Conservation (phyloP, 1,284 basidiomycete species). For the Leccinum pachyderme region DNA sequence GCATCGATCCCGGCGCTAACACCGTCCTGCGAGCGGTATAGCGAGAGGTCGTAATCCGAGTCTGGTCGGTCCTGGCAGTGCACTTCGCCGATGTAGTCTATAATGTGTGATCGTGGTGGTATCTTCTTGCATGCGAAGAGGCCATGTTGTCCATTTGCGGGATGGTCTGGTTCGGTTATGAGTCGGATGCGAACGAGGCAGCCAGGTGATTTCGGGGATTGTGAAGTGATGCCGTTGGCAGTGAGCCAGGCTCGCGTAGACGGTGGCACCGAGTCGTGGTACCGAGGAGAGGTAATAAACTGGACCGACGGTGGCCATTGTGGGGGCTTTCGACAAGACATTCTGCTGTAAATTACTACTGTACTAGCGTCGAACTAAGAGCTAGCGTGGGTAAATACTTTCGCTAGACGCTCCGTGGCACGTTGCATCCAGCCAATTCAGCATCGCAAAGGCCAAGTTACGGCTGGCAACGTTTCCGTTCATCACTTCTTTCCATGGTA, state of each 20-base stretch:
- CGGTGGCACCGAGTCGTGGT: constrained; percentile 51
- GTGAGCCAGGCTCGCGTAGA: constrained; percentile 36
- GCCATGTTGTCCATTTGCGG: constrained; percentile 80
- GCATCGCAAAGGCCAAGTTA: constrained; percentile 9
- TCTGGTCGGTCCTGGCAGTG: constrained; percentile 68
- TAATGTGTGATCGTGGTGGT: constrained; percentile 59
- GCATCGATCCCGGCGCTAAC: constrained; percentile 74
- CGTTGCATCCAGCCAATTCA: constrained; percentile 14
- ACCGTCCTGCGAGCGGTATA: constrained; percentile 58
- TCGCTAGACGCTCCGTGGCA: background rate
- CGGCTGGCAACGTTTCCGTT: background rate
- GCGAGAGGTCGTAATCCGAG: constrained; percentile 85
- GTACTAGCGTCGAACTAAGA: background rate
- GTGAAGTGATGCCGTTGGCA: constrained; percentile 15
- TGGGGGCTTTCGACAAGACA: constrained; percentile 33
- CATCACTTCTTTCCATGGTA: constrained; percentile 45
- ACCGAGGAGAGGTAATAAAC: constrained; percentile 45
- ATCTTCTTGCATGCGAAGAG: constrained; percentile 79
- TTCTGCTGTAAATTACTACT: background rate
- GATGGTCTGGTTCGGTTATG: constrained; percentile 54
- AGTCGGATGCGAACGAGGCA: constrained; percentile 42
- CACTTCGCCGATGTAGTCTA: constrained; percentile 86
- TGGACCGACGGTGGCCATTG: constrained; percentile 52
- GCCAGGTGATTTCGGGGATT: constrained; percentile 23
- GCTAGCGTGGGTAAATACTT: constrained; percentile 32